Evolutionary conservation across 352 stramenopile genomes (phyloP).

Genomic region (Phytopythium litorale): DNA sequence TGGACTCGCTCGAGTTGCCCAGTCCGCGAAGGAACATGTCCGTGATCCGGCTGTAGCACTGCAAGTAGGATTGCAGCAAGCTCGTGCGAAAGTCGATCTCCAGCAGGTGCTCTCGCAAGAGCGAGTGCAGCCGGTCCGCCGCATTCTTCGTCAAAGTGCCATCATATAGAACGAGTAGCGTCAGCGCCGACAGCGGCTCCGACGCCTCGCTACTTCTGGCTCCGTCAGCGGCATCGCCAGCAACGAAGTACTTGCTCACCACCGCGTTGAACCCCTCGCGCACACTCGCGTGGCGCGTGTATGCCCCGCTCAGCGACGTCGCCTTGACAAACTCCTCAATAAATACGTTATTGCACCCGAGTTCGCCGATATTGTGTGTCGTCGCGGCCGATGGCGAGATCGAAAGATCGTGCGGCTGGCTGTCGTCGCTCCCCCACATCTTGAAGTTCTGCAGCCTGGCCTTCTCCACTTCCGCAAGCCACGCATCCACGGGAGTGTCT

Average conservation of each 20-base stretch:
- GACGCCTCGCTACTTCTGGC: background rate
- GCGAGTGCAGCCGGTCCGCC: slow-evolving; percentile 49
- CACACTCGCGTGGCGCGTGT: slow-evolving; percentile 49
- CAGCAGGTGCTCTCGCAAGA: slow-evolving; percentile 79
- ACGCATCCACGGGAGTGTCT: slow-evolving; percentile 22
- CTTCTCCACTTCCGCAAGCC: slow-evolving; percentile 8
- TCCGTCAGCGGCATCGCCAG: slow-evolving; percentile 1
- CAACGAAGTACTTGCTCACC: slow-evolving; percentile 40
- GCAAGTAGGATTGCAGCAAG: slow-evolving; percentile 76
- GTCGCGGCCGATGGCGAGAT: background rate
- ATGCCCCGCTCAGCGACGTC: slow-evolving; percentile 50
- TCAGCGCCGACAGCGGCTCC: slow-evolving; percentile 29
- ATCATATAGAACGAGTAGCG: slow-evolving; percentile 66
- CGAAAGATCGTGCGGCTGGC: background rate
- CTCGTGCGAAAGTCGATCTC: slow-evolving; percentile 61
- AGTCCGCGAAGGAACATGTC: slow-evolving; percentile 74
- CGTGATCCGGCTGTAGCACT: slow-evolving; percentile 70
- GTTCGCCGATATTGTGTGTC: background rate
- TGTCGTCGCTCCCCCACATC: slow-evolving; percentile 1
- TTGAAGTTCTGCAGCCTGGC: slow-evolving; percentile 3
- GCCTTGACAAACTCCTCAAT: slow-evolving; percentile 71
- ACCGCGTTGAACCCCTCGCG: slow-evolving; percentile 57
- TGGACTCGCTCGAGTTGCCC: slow-evolving; percentile 78
- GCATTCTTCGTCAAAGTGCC: slow-evolving; percentile 55
- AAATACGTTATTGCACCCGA: slow-evolving; percentile 64